phyloP scores from a whole-genome alignment of 805 yeast species.

The Schwanniomyces polymorphus region DNA sequence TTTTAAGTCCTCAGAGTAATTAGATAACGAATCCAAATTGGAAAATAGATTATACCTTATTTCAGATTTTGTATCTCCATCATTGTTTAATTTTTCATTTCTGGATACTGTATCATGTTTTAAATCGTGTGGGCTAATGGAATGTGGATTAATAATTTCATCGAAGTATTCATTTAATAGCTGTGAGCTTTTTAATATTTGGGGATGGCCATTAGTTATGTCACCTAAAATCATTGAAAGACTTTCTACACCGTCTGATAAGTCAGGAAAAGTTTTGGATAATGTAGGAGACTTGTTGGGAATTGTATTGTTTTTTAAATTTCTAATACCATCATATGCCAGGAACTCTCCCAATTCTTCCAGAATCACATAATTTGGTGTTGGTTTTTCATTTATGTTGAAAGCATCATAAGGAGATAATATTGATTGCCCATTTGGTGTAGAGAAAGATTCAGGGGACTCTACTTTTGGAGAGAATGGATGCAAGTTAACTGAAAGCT shows the following conservation, averaged over 20 bases:
- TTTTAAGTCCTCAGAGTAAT: slow-evolving; percentile 36
- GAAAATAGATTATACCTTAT: not conserved
- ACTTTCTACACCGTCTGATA: slow-evolving; percentile 25
- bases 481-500: not conserved
- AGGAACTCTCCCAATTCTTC: not conserved
- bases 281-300: not conserved
- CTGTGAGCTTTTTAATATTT: slow-evolving; percentile 25
- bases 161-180: slow-evolving; percentile 23
- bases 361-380: not conserved
- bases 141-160: not conserved
- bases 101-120: not conserved
- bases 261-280: slow-evolving; percentile 4
- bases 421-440: slow-evolving; percentile 14
- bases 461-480: not conserved
- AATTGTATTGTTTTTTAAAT: not conserved
- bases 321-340: not conserved
- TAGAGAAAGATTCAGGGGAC: slow-evolving; percentile 10
- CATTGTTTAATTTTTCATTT: not conserved
- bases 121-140: not conserved
- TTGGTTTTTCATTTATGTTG: not conserved
- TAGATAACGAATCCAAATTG: not conserved
- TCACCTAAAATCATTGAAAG: slow-evolving; percentile 24
- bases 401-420: slow-evolving; percentile 1
- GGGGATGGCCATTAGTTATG: slow-evolving; percentile 23
- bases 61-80: not conserved